Percentiles rank a stretch among this genome's conserved stretches.
Evolutionary conservation across 208 protist species (phyloP).

Genomic region (Phytomonas francai): DNA sequence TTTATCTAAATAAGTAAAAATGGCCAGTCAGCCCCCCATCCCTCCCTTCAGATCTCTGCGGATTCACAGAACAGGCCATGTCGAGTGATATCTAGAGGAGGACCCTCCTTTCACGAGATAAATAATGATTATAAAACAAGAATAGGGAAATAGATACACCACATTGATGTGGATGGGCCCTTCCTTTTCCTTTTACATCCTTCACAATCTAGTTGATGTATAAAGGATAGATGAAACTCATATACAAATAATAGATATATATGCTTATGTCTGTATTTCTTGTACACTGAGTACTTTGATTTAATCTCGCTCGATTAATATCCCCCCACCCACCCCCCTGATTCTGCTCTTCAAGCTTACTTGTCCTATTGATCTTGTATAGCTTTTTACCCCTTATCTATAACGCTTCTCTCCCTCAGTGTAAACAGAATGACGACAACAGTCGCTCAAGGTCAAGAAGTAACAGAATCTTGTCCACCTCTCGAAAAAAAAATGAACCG

Average conservation of each 20-base stretch:
- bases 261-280: background rate
- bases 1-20: background rate
- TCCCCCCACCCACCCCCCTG: too few species aligned
- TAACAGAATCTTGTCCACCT: background rate
- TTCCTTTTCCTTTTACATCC: background rate
- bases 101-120: background rate
- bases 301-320: background rate
- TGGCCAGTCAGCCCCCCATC: background rate
- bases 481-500: constrained; percentile 4
- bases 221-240: background rate
- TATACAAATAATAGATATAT: constrained; percentile 2
- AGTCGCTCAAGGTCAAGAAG: constrained; percentile 1
- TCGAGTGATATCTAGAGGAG: background rate
- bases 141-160: background rate
- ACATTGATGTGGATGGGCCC: background rate
- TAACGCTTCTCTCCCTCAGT: background rate
- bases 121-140: constrained; percentile 1
- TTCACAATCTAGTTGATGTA: background rate
- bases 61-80: background rate
- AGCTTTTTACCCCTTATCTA: background rate
- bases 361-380: background rate
- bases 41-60: background rate
- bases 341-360: constrained; percentile 1
- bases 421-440: background rate
- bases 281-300: background rate